Base-by-base conservation (phyloP, 2,329 filamentous ascomycete genomes). In the Arthroderma sp. region DNA sequence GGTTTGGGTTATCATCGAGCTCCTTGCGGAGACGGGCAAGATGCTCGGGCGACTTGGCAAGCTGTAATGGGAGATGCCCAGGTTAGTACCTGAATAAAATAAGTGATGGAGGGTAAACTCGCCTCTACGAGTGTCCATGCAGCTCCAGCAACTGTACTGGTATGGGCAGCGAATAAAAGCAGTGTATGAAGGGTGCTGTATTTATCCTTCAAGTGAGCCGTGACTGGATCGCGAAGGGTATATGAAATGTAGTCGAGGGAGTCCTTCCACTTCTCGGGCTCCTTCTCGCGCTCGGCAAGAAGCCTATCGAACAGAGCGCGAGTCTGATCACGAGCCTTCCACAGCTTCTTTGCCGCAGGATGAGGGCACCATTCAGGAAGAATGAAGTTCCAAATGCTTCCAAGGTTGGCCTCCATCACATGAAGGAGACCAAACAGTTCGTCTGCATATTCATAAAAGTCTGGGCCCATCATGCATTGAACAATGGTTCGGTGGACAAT, bases 401-500 rank as follows among this genome's bases (percentile, higher is more conserved):
- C 48, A 29, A 50, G 42, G n/a, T 50, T 48, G 3, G 45, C 48
- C 40, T 50, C 49, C 40, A 50, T 47, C 11, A 38, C 45, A 28
- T 50, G 49, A 31, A 50, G 39, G 15, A 51, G 43, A 34, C 48
- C 44, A 41, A 50, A 51, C 6, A 51, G 42, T 37, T 50, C 48
- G 11, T 49, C 49, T 31, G 45, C 40, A 36, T 50, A 38, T 27
- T 47, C 45, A 38, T 50, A 51, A 36, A 51, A 51, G 32, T 51
- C 49, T 15, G 48, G 48, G 5, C 49, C 49, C 49, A 51, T 49
- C 36, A 51, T 42, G 36, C 47, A 50, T 37, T 43, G 45, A 4
- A 51, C 49, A 30, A 51, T 51, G 11, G 48, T 48, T 36, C 41
- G 45, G 42, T 51, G 49, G 27, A 49, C 48, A n/a, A 51, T 43